phyloP scores from a whole-genome alignment of 1,284 basidiomycete genomes.

The Ustilago sp. region DNA sequence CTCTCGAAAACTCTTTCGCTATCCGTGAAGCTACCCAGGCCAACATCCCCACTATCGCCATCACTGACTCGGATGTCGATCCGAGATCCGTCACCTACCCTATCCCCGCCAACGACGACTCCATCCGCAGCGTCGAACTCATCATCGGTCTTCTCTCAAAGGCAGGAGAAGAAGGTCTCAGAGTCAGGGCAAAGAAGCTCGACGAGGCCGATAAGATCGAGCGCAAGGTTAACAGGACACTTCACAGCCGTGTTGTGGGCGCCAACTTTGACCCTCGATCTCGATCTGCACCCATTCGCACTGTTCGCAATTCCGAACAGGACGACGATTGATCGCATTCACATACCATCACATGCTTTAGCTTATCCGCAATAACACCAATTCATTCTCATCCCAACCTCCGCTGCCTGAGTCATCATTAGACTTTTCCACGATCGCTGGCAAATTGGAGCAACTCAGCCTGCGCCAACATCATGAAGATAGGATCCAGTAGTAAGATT shows the following conservation, averaged over 20 bases:
- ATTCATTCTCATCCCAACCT: not conserved
- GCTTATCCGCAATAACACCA: not conserved
- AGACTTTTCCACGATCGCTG: not conserved
- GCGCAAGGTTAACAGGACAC: conserved; percentile 40
- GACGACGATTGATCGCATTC: conserved; percentile 13
- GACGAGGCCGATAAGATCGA: conserved; percentile 59
- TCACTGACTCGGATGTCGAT: conserved; percentile 95
- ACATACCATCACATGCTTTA: conserved; percentile 3
- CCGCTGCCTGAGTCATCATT: not conserved
- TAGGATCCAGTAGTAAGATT: not conserved
- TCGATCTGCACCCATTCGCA: conserved; percentile 12
- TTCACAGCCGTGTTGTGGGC: conserved; percentile 21
- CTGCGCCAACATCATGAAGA: not conserved
- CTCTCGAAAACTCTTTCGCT: conserved; percentile 78
- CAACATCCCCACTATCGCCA: conserved; percentile 72
- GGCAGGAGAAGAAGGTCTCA: conserved; percentile 75
- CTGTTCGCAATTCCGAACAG: conserved; percentile 14
- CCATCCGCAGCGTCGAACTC: conserved; percentile 86
- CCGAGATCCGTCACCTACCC: conserved; percentile 97
- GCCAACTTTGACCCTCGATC: conserved; percentile 49
- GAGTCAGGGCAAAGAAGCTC: conserved; percentile 43
- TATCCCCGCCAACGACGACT: conserved; percentile 98
- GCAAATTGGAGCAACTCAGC: not conserved
- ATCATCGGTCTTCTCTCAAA: conserved; percentile 90
- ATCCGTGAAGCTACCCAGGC: conserved; percentile 70